These are phyloP conservation scores for Dendrobium chrysotoxum DNA, from an alignment of 106 monocot genomes.

Conservation along the genomic window DNA sequence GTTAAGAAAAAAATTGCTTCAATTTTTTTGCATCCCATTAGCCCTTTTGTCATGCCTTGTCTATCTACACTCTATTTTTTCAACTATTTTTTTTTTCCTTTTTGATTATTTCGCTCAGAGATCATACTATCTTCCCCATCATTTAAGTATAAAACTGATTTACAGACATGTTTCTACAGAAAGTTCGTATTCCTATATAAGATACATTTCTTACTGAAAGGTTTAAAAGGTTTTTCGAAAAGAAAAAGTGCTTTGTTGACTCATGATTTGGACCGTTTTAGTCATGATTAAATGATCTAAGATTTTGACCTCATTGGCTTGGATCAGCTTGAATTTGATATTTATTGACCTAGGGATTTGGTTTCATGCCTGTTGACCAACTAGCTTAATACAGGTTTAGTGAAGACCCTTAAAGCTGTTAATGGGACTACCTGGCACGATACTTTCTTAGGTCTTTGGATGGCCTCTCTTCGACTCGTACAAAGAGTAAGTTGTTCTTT, in stretches of 20 bases:
- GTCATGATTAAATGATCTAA: neutral
- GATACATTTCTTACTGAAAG: too few relatives aligned
- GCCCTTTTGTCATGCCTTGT: too few relatives aligned
- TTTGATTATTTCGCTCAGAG: too few relatives aligned
- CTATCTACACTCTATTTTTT: too few relatives aligned
- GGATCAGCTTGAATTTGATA: neutral
- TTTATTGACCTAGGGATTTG: neutral
- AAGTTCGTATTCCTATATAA: too few relatives aligned
- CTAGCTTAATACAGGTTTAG: slow-evolving; percentile 43
- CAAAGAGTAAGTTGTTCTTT: slow-evolving; percentile 60
- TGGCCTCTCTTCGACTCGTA: slow-evolving; percentile 90
- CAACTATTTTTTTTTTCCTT: too few relatives aligned
- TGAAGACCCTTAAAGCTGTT: slow-evolving; percentile 80
- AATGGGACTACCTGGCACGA: slow-evolving; percentile 87
- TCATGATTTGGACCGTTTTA: neutral
- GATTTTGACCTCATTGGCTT: neutral
- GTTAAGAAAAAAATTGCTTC: too few relatives aligned
- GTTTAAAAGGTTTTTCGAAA: too few relatives aligned
- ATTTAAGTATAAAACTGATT: too few relatives aligned
- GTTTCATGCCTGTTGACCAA: neutral
- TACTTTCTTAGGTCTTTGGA: slow-evolving; percentile 89
- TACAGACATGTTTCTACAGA: too few relatives aligned
- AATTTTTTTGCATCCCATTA: too few relatives aligned
- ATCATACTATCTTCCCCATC: too few relatives aligned
- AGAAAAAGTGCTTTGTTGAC: neutral